Base-by-base conservation (phyloP, 805 yeast genomes). In the Starmera dryadoides region DNA sequence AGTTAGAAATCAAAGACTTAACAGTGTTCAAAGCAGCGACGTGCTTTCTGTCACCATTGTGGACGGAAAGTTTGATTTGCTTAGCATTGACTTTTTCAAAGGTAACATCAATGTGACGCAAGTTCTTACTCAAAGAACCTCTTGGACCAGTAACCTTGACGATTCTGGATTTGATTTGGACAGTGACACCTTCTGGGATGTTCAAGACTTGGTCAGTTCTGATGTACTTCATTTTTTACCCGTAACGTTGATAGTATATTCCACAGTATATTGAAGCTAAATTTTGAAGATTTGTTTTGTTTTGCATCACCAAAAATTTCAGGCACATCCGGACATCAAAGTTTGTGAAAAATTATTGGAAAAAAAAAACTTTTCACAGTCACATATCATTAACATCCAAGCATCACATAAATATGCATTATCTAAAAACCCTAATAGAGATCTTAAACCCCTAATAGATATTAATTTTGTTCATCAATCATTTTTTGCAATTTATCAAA, bases 31-130 rank as follows among this genome's bases (percentile, higher is more conserved):
- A 79, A 65, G 96, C 85, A 69, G 99, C 99, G 69, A 93, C 98
- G 76, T 93, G 98, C 84, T 91, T 91, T 81, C 98, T 86, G 86
- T 87, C 96, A 77, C 98, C 98, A 69, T 91, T 87, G 83, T 85
- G 94, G 56, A 93, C 96, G 58, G 88, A 77, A 67, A 93, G 79
- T 75, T 83, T 85, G 73, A 93, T 75, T 60, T 75, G 79, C 53
- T 64, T 74, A n/a, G n/a, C n/a, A n/a, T n/a, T 30, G 4, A 30
- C 32, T 30, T 31, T 31, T 19, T 31, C 15, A 83, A 93, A 91
- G 57, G 96, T 82, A 59, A 93, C 95, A 69, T 91, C 86, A 62
- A 93, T 81, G 77, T 93, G 98, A 68, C 82, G 80, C 67, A 91
- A 78, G 77, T 84, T 77, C 82, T 93, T 91, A 75, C 69, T 65